Evolutionary conservation across 2,329 filamentous ascomycete genomes (phyloP), one percentile per base, ranked within the genome.

Genomic region (Xylaria digitata): DNA sequence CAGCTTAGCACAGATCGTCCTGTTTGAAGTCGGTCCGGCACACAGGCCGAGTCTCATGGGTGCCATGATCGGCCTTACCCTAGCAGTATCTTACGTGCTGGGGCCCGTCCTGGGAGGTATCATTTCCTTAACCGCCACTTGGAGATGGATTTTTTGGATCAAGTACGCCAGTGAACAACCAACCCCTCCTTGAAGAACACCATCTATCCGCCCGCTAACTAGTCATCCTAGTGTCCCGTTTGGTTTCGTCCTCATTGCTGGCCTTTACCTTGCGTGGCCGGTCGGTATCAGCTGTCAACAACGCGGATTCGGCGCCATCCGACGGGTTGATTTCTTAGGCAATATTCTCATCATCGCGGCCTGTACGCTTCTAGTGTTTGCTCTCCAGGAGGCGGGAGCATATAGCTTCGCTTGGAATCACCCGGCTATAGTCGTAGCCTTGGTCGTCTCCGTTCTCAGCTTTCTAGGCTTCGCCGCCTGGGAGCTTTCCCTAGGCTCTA

Each of bases 121-220:
- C 2, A 84, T 90, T 23, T 83, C 85, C 0, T 80, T 84, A n/a
- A 77, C 81, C 1, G 81, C 82, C 19, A 81, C 80, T 49, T 90
- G 87, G 87, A 80, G 84, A 57, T 87, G 86, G 80, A 81, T 89
- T 45, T 89, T 89, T 75, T 85, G 86, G 75, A 84, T 89, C 75
- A 90, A 90, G 86, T 88, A 77, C 52, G 82, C 70, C 8, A 48
- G 23, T 8, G 3, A 54, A 54, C 23, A 40, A 7, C 17, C 32
- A 9, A 6, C 21, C 6, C 30, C 11, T 11, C 11, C 11, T 37
- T 37, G 11, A 37, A 37, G 34, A 9, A 8, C 34, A 8, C 34
- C 34, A 49, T 23, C 59, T 43, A 6, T 26, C 8, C 2, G 30
- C 30, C 32, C n/a, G 58, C 65, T 65, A 52, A 70, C 53, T 5